Percentiles rank a stretch among this genome's conserved stretches.
phyloP scores from a whole-genome alignment of 345 rosid genomes.

The Lepidium didymum region DNA sequence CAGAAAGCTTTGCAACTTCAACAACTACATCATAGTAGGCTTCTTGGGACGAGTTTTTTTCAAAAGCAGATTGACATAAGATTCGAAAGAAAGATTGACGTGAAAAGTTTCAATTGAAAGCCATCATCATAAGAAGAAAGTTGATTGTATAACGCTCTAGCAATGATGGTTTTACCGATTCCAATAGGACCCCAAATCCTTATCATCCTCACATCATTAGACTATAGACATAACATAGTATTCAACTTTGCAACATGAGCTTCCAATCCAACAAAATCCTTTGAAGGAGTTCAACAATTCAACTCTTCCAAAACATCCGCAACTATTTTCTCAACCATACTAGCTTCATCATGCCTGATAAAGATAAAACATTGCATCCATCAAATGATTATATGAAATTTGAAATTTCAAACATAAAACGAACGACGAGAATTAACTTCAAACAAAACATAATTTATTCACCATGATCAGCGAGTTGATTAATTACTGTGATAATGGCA shows the following conservation, averaged over 20 bases:
- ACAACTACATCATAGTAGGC: not conserved
- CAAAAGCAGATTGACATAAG: conserved; percentile 10
- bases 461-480: no score
- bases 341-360: not conserved
- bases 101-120: not conserved
- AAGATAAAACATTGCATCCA: no score
- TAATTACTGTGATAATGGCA: no score
- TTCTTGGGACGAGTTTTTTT: not conserved
- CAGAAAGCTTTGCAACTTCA: not conserved
- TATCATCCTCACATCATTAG: not conserved
- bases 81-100: no score
- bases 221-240: not conserved
- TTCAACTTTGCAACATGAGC: not conserved
- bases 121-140: not conserved
- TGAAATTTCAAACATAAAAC: no score
- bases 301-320: not conserved
- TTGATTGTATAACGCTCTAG: not conserved
- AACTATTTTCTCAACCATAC: not conserved
- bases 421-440: no score
- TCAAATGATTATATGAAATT: no score
- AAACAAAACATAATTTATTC: no score
- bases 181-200: conserved; percentile 6
- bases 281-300: not conserved
- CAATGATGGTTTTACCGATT: conserved; percentile 6
- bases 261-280: not conserved